phyloP scores from a whole-genome alignment of 345 rosid species.

The Odontarrhena argentea region DNA sequence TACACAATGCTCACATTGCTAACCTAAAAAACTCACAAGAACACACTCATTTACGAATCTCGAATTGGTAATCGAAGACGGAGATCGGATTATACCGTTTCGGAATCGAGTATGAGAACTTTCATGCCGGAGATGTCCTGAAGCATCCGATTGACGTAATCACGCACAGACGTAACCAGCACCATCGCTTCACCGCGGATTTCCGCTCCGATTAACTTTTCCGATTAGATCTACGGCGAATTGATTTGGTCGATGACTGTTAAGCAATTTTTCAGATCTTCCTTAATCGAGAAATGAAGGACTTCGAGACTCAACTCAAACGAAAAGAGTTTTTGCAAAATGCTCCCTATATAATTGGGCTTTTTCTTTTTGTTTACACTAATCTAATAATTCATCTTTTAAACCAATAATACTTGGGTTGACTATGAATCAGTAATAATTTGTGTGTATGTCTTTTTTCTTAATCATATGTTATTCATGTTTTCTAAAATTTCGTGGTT shows the following conservation, averaged over 20 bases:
- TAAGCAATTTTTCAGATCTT: constrained; percentile 25
- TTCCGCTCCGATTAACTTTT: not conserved
- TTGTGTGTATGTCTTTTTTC: no score
- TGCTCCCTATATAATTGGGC: not conserved
- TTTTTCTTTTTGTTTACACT: not conserved
- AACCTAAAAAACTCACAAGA: constrained; percentile 55
- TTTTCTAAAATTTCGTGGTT: no score
- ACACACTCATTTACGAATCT: not conserved
- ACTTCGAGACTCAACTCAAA: not conserved
- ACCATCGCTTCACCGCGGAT: constrained; percentile 52
- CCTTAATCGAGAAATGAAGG: constrained; percentile 18
- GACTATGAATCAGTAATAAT: no score
- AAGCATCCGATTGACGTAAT: constrained; percentile 90
- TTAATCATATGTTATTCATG: no score
- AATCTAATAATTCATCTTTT: not conserved
- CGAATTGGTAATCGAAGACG: constrained; percentile 10
- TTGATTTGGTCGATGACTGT: not conserved
- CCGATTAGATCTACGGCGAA: constrained; percentile 38
- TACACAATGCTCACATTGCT: constrained; percentile 88
- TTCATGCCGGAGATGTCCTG: constrained; percentile 99
- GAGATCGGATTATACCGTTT: constrained; percentile 61
- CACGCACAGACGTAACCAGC: constrained; percentile 75
- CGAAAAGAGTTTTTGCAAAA: constrained; percentile 24
- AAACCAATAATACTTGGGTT: no score
- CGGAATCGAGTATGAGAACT: constrained; percentile 94